Conservation (phyloP, 768 basidiomycete species). For the Mrakia gelida region DNA sequence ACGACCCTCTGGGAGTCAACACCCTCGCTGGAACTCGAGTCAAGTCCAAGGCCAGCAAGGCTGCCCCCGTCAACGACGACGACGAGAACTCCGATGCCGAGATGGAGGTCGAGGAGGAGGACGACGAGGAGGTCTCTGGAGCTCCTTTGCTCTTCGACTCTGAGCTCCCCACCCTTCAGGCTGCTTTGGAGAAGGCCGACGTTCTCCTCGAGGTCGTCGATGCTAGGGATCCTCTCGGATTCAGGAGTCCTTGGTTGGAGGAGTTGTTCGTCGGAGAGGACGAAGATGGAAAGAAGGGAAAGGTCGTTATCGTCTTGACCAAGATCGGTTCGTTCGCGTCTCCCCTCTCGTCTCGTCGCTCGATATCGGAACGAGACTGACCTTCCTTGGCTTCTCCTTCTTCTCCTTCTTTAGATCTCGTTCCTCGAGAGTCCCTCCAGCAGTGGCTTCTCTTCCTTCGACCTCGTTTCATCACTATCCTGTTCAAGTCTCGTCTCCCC, state of each 20-base stretch:
- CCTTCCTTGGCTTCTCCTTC: background rate
- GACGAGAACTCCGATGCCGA: constrained; percentile 16
- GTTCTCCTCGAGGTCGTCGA: constrained; percentile 77
- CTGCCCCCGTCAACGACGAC: constrained; percentile 41
- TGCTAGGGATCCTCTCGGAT: constrained; percentile 72
- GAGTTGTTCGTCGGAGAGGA: constrained; percentile 45
- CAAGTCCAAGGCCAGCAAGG: constrained; percentile 37
- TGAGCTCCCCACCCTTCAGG: constrained; percentile 57
- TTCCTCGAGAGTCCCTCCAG: constrained; percentile 68
- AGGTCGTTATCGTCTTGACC: constrained; percentile 67
- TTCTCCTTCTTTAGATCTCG: constrained; percentile 55
- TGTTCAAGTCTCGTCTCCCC: constrained; percentile 61
- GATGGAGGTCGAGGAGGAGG: constrained; percentile 36
- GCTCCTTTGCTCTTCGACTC: constrained; percentile 60
- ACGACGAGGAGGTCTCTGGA: constrained; percentile 50
- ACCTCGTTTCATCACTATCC: constrained; percentile 57
- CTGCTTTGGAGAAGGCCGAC: constrained; percentile 72
- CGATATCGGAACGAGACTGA: background rate
- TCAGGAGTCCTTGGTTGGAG: constrained; percentile 64
- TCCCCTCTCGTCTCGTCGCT: constrained; percentile 12
- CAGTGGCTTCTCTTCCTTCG: constrained; percentile 66
- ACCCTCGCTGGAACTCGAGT: constrained; percentile 34
- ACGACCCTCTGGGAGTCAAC: constrained; percentile 43
- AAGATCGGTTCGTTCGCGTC: constrained; percentile 66
- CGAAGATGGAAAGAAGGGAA: constrained; percentile 48